Evolutionary conservation across 2,329 filamentous ascomycete genomes (phyloP), one percentile per base, ranked within the genome.

Genomic region (Venturia effusa): DNA sequence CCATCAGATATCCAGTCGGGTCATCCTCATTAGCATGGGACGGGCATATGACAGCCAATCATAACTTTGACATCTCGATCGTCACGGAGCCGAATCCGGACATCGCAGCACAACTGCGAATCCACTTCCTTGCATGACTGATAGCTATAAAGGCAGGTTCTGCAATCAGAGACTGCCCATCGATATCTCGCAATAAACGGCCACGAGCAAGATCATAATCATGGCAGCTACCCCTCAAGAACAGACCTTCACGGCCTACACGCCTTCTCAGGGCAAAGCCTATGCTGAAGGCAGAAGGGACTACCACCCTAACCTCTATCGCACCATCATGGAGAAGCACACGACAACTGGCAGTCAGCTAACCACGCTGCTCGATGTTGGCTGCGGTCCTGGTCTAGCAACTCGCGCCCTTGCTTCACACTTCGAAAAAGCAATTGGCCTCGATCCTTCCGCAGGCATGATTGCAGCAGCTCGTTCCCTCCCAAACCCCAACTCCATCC

Each of bases 341-440:
- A 71, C 68, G 0, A 72, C 76, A 0, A 79, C 76, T 0, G 78
- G 79, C 24, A 81, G 81, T 15, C 62, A 74, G 15, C 67, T 80
- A 17, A 69, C 73, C 37, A 74, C 71, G 2, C 66, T 84, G 0
- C 69, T 84, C 15, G 83, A 87, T 66, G 71, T 85, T 6, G 84
- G 84, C 39, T 84, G 82, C 68, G 83, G 84, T 0, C 83, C 83
- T 0, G 84, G 83, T 4, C 78, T 71, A 15, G 80, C 79, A 0
- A 76, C 76, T 0, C 76, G 78, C 2, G 74, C 72, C 5, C 74
- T 85, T 0, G 78, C 79, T 0, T 70, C 72, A 0, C 74, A 74
- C 40, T 86, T 86, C 68, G 64, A 69, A 0, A 69, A 74, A 32
- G 79, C 74, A 8, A 71, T 80, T 19, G 84, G 82, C 5, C 68